A percentile compares a stretch with the other conserved stretches of the same genome.
Evolutionary conservation across 495 filamentous ascomycete genomes (phyloP).

Genomic region (Xeromyces bisporus): DNA sequence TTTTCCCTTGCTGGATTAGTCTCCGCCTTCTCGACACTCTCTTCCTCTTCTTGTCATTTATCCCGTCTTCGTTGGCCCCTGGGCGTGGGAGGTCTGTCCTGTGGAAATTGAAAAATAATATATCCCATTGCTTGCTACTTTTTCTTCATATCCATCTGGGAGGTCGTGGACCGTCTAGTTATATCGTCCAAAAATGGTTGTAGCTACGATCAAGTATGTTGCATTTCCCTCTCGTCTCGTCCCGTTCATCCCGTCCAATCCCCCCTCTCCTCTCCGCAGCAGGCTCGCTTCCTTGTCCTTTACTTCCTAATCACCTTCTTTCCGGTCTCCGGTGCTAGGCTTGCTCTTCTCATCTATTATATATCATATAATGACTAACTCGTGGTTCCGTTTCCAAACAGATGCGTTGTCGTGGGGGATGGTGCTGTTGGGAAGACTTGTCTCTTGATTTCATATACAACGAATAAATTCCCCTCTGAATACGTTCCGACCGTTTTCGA

Average conservation of each 20-base stretch:
- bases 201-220: conserved; percentile 71
- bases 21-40: no score
- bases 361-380: background rate
- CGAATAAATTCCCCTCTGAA: conserved; percentile 99
- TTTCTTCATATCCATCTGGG: no score
- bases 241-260: background rate
- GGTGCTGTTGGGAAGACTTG: conserved; percentile 99
- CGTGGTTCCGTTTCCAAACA: conserved; percentile 18
- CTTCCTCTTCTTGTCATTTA: no score
- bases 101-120: no score
- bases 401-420: conserved; percentile 96
- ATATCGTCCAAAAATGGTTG: conserved; percentile 72
- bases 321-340: conserved; percentile 5
- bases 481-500: conserved; percentile 98
- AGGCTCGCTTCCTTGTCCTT: conserved; percentile 6
- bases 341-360: conserved; percentile 8
- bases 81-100: no score
- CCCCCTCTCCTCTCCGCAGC: conserved; percentile 1
- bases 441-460: conserved; percentile 96
- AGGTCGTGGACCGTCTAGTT: no score
- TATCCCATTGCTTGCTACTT: no score
- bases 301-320: background rate
- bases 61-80: no score
- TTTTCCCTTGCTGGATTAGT: no score
- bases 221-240: conserved; percentile 5